phyloP scores from a whole-genome alignment of 164 flowering plant genomes.

The Sextonia rubra region DNA sequence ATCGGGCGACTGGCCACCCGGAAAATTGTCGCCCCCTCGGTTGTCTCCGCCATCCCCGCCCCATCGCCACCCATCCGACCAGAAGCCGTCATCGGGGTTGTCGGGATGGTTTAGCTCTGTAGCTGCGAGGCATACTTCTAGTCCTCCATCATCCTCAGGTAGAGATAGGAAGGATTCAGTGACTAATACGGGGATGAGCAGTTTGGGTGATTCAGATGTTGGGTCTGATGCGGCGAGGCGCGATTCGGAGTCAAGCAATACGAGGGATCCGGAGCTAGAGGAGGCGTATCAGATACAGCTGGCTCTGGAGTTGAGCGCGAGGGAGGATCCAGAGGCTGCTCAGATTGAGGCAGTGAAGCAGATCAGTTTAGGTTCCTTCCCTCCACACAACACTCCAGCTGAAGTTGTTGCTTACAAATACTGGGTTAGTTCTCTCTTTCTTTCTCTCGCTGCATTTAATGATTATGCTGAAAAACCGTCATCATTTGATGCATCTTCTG shows the following conservation, averaged over 20 bases:
- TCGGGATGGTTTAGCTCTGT: conserved; percentile 81
- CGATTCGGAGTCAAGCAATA: conserved; percentile 49
- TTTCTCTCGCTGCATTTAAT: background rate
- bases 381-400: conserved; percentile 69
- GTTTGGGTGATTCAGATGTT: conserved; percentile 30
- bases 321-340: conserved; percentile 93
- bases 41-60: conserved; percentile 19
- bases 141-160: conserved; percentile 59
- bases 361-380: conserved; percentile 83
- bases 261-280: conserved; percentile 73
- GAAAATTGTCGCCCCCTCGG: conserved; percentile 29
- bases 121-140: conserved; percentile 44
- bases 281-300: conserved; percentile 95
- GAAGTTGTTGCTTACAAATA: conserved; percentile 85
- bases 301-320: conserved; percentile 93
- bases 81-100: conserved; percentile 55
- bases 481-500: background rate
- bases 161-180: conserved; percentile 40
- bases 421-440: conserved; percentile 58
- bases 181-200: conserved; percentile 30
- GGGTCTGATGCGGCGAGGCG: conserved; percentile 38
- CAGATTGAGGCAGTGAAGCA: conserved; percentile 98
- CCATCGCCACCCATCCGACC: conserved; percentile 36
- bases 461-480: background rate
- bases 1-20: conserved; percentile 31